These are phyloP conservation scores for Penicillium cataractarum DNA, from an alignment of 495 filamentous ascomycete species.

Conservation along the genomic window DNA sequence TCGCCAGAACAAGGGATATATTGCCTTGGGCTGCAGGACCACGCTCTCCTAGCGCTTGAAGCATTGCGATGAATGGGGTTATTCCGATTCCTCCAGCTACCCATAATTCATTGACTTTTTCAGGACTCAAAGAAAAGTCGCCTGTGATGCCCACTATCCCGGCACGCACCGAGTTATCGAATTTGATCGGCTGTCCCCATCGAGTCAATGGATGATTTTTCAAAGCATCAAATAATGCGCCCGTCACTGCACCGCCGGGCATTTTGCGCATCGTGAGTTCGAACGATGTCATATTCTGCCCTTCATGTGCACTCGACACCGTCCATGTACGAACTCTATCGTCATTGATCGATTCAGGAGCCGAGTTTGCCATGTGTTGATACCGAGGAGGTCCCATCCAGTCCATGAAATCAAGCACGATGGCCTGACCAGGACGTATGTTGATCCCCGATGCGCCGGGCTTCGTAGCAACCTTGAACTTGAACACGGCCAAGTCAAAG, in stretches of 20 bases:
- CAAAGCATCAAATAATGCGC: conserved; percentile 19
- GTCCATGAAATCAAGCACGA: conserved; percentile 26
- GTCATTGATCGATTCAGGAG: conserved; percentile 20
- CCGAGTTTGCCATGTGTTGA: conserved; percentile 21
- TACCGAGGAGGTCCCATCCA: conserved; percentile 27
- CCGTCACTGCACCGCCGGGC: conserved; percentile 20
- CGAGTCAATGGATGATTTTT: background rate
- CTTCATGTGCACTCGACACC: conserved; percentile 24
- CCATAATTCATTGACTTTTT: conserved; percentile 11
- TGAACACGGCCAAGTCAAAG: conserved; percentile 19
- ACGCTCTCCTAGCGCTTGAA: conserved; percentile 15
- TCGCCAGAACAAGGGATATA: conserved; percentile 15
- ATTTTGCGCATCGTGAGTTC: conserved; percentile 26
- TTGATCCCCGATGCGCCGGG: conserved; percentile 3
- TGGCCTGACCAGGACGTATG: conserved; percentile 23
- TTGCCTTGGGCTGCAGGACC: background rate
- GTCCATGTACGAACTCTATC: conserved; percentile 29
- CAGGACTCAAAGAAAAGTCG: conserved; percentile 15
- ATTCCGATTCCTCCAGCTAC: conserved; percentile 25
- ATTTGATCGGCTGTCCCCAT: background rate
- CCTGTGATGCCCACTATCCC: conserved; percentile 24
- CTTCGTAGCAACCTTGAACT: conserved; percentile 14
- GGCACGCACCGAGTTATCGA: conserved; percentile 5
- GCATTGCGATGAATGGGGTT: conserved; percentile 25
- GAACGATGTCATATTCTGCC: conserved; percentile 13